A percentile compares a stretch with the other conserved stretches of the same genome.
These are phyloP conservation scores for Drosera spatulata DNA, from an alignment of 179 eudicot genomes.

Conservation along the genomic window DNA sequence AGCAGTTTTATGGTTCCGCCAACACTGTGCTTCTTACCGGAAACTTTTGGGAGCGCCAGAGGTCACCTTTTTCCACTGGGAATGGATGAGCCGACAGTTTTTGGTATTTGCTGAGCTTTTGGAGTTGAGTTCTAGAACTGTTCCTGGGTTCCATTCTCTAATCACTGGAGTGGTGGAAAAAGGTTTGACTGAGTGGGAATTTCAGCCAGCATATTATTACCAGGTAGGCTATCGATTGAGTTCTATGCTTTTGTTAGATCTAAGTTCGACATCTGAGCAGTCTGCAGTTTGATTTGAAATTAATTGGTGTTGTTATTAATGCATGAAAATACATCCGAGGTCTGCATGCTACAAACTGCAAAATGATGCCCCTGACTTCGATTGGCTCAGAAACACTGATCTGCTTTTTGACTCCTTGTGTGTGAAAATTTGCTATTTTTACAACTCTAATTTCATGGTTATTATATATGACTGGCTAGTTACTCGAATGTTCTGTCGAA, in stretches of 20 bases:
- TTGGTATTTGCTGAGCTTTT: conserved; percentile 89
- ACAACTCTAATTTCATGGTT: no score
- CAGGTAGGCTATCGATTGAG: conserved; percentile 34
- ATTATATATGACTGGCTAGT: no score
- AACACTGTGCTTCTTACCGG: conserved; percentile 57
- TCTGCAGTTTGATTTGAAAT: not conserved
- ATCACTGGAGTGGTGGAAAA: conserved; percentile 34
- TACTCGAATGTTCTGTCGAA: not conserved
- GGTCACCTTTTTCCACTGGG: conserved; percentile 91
- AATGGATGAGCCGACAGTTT: conserved; percentile 93
- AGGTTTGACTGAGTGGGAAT: conserved; percentile 68
- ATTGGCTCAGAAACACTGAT: no score
- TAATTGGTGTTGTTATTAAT: not conserved
- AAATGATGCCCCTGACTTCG: no score
- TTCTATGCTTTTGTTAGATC: not conserved
- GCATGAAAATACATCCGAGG: not conserved
- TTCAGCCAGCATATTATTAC: conserved; percentile 72
- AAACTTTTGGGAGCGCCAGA: conserved; percentile 72
- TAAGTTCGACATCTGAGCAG: not conserved
- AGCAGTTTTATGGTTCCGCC: conserved; percentile 89
- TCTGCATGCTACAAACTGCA: no score
- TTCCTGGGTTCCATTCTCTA: conserved; percentile 35
- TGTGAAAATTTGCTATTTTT: no score
- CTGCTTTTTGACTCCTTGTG: no score
- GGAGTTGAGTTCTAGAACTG: conserved; percentile 64